These are phyloP conservation scores for Raddia distichophylla DNA, from an alignment of 176 grass and related monocot species.

Conservation along the genomic window DNA sequence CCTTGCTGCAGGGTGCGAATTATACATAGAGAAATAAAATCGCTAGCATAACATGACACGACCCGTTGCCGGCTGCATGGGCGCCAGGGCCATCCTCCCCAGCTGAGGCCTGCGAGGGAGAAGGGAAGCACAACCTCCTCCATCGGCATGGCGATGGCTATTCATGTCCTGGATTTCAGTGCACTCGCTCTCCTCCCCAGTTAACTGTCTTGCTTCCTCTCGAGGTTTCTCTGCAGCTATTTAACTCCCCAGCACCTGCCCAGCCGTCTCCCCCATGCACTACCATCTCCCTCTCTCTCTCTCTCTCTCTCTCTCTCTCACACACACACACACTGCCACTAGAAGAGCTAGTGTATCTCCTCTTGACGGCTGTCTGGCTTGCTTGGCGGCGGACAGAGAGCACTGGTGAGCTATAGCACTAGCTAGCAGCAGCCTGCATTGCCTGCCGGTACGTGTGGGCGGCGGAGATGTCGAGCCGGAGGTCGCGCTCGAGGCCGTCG, in stretches of 20 bases:
- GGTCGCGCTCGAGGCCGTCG: conserved; percentile 49
- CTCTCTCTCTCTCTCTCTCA: neutral
- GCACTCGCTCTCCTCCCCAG: neutral
- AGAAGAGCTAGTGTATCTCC: too few species aligned
- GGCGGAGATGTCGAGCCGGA: conserved; percentile 58
- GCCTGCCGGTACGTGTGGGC: neutral
- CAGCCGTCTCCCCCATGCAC: conserved; percentile 46
- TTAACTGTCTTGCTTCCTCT: neutral
- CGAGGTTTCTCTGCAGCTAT: conserved; percentile 35
- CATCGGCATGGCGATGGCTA: neutral
- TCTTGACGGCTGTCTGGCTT: too few species aligned
- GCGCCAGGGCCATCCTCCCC: neutral
- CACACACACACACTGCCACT: too few species aligned
- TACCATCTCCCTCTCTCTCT: conserved; percentile 1
- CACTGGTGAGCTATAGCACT: too few species aligned
- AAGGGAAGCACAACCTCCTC: neutral
- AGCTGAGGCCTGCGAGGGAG: neutral
- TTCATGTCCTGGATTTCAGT: neutral
- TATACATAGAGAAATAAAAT: too few species aligned
- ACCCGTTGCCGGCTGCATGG: neutral
- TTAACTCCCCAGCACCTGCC: conserved; percentile 41
- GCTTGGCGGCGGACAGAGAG: neutral
- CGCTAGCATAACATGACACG: neutral
- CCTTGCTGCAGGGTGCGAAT: too few species aligned
- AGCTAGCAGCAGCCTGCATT: neutral